phyloP scores from a whole-genome alignment of 2,329 filamentous ascomycete genomes.

The Didymella keratinophila region DNA sequence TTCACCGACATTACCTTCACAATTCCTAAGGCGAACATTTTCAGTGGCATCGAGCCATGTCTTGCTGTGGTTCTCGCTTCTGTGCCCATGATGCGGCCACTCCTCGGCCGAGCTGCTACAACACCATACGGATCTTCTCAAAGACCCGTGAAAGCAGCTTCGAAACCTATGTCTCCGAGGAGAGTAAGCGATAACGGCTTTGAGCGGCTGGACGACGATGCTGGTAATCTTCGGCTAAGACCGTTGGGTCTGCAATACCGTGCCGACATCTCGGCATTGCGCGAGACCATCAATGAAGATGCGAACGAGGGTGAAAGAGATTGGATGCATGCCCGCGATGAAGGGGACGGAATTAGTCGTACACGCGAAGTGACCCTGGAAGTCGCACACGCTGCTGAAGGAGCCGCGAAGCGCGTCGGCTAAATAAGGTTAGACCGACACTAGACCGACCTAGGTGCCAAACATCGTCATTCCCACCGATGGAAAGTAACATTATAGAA shows the following conservation, averaged over 20 bases:
- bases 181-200: neutral
- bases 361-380: neutral
- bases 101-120: neutral
- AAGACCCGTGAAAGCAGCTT: neutral
- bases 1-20: neutral
- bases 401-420: neutral
- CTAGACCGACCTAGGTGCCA: neutral
- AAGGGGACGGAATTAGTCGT: neutral
- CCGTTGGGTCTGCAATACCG: neutral
- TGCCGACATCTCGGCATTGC: neutral
- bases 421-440: neutral
- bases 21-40: neutral
- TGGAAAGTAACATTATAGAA: neutral
- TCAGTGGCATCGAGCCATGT: conserved; percentile 4
- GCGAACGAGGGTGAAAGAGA: neutral
- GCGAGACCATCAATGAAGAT: neutral
- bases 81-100: neutral
- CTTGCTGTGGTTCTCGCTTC: neutral
- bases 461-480: neutral
- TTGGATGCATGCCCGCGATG: neutral
- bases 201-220: neutral
- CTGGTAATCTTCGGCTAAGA: neutral
- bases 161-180: neutral
- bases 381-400: neutral
- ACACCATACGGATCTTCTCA: neutral